Conservation (phyloP, 2,329 filamentous ascomycete genomes). For the Aspergillus felis region DNA sequence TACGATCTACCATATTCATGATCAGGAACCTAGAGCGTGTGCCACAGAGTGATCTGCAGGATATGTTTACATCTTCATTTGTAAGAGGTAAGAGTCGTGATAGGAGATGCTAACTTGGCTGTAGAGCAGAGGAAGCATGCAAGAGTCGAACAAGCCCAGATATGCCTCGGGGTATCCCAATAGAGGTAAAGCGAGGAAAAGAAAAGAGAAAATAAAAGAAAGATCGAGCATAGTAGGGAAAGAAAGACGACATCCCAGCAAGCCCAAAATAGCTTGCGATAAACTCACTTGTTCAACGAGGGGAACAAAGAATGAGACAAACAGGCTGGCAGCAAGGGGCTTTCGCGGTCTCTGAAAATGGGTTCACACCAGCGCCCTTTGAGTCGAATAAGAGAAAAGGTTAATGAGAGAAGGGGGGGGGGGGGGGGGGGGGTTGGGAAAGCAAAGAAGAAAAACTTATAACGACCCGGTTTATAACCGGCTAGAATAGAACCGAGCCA, state of each 20-base stretch:
- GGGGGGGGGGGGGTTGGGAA: too few species aligned
- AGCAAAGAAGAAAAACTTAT: conserved; percentile 4
- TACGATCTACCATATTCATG: background rate
- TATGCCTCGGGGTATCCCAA: conserved; percentile 30
- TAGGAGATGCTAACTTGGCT: background rate
- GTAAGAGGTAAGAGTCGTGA: too few species aligned
- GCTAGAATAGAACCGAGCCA: conserved; percentile 8
- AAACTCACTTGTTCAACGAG: background rate
- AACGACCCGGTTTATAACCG: conserved; percentile 11
- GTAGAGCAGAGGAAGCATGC: conserved; percentile 4
- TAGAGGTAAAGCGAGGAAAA: background rate
- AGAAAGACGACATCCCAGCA: background rate
- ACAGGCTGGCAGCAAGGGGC: background rate
- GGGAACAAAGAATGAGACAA: background rate
- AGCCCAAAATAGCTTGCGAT: background rate
- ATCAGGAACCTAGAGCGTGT: background rate
- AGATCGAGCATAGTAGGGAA: background rate
- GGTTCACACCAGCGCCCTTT: background rate
- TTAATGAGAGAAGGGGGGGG: conserved; percentile 5
- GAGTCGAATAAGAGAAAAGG: background rate
- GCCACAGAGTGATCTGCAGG: background rate
- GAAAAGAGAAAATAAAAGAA: background rate
- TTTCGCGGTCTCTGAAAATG: background rate
- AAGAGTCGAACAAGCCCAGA: conserved; percentile 2
- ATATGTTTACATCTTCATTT: background rate